Evolutionary conservation across 805 yeast genomes (phyloP), one percentile per base, ranked within the genome.

Genomic region (Pichia thaimueangensis): DNA sequence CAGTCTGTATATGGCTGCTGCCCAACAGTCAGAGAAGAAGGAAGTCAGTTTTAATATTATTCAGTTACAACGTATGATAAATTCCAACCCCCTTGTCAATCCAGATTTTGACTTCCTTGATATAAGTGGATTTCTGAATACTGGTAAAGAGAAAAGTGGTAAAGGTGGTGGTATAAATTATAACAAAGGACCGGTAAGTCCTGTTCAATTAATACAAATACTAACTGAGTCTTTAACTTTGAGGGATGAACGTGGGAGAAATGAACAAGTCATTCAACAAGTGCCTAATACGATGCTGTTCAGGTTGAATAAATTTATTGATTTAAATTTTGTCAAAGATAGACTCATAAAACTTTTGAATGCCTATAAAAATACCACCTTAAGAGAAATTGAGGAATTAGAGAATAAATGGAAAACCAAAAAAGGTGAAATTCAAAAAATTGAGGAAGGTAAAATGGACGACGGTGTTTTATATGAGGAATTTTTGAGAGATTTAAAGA

Each of bases 401-500:
- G 76, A 71, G 46, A 47, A 49, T 27, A 58, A 54, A 13, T 69
- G 65, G 52, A 59, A 59, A 31, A 52, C 42, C 16, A 63, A 61
- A 34, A 58, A 60, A 35, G 49, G 51, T 11, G 74, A 70, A 43
- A 68, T 71, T 7, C 65, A 63, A 21, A 53, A 58, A 48, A 68
- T 71, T 13, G 71, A 67, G 38, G 55, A 57, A 29, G 74, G 74
- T 1, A 61, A 61, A 39, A 55, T 69, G 49, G 70, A 68, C 33
- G 65, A 64, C 24, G 58, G 61, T 30, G 50, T 57, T 13, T 45
- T 65, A 15, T 42, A 50, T 16, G 47, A 53, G 32, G 67, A 62
- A 45, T 55, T 57, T 39, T 28, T 35, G 37, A 49, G 47, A 33
- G 43, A 37, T 10, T 51, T 50, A 41, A 47, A 20, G 50, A 54